Conservation (phyloP, 495 filamentous ascomycete genomes). For the Penicillium steckii region DNA sequence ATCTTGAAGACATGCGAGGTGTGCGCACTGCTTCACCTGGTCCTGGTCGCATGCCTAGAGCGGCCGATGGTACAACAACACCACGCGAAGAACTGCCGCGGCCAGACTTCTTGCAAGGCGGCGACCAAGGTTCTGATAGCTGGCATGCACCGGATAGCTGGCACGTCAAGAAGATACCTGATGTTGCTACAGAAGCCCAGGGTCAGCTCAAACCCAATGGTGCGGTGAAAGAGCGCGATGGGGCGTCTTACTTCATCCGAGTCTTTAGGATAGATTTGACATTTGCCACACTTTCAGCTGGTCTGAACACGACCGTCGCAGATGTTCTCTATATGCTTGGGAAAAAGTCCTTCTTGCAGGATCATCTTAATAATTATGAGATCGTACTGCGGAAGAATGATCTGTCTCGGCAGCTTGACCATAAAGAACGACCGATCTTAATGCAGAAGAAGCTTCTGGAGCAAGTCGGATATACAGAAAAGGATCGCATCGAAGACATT, state of each 20-base stretch:
- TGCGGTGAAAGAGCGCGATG: slow-evolving; percentile 62
- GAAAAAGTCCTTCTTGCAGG: slow-evolving; percentile 87
- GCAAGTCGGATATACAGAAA: slow-evolving; percentile 86
- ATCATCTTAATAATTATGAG: slow-evolving; percentile 88
- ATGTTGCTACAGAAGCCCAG: slow-evolving; percentile 54
- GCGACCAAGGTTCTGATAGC: slow-evolving; percentile 29
- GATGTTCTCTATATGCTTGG: slow-evolving; percentile 83
- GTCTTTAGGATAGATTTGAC: slow-evolving; percentile 91
- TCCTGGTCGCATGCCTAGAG: slow-evolving; percentile 9
- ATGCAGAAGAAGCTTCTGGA: slow-evolving; percentile 93
- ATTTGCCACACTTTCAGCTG: slow-evolving; percentile 84
- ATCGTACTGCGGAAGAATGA: slow-evolving; percentile 93
- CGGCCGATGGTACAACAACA: slow-evolving; percentile 42
- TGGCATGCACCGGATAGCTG: slow-evolving; percentile 95
- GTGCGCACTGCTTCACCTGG: slow-evolving; percentile 43
- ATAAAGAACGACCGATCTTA: slow-evolving; percentile 77
- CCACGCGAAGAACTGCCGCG: slow-evolving; percentile 37
- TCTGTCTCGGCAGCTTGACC: slow-evolving; percentile 75
- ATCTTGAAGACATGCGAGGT: slow-evolving; percentile 79
- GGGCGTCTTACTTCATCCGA: slow-evolving; percentile 81
- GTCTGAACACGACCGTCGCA: slow-evolving; percentile 74
- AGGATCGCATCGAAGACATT: slow-evolving; percentile 87
- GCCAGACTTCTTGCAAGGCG: slow-evolving; percentile 19
- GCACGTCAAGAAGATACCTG: slow-evolving; percentile 75
- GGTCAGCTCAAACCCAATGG: slow-evolving; percentile 49